A percentile compares a stretch with the other conserved stretches of the same genome.
Evolutionary conservation across 768 basidiomycete species (phyloP).

Genomic region (Hemileccinum impolitum): DNA sequence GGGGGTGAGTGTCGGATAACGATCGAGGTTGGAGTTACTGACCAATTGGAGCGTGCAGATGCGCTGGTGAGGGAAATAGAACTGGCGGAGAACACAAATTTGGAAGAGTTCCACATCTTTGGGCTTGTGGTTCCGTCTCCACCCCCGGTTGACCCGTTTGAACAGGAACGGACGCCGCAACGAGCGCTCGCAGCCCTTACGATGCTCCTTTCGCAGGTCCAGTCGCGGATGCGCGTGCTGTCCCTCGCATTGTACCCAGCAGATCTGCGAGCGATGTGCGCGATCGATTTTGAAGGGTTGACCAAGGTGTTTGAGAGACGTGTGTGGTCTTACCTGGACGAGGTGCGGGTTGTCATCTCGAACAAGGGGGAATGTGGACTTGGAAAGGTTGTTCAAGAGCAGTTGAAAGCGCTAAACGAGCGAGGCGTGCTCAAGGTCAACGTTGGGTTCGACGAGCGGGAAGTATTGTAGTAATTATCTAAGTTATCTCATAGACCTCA

Average conservation of each 20-base stretch:
- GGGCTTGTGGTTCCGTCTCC: slow-evolving; percentile 31
- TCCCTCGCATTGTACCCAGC: slow-evolving; percentile 32
- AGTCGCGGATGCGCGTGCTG: slow-evolving; percentile 28
- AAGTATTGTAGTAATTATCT: slow-evolving; percentile 27
- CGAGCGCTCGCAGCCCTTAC: slow-evolving; percentile 24
- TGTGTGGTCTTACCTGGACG: slow-evolving; percentile 22
- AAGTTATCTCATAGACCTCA: not conserved
- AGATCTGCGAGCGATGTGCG: slow-evolving; percentile 26
- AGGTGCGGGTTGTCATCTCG: slow-evolving; percentile 29
- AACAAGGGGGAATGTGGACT: slow-evolving; percentile 29
- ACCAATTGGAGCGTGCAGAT: slow-evolving; percentile 14
- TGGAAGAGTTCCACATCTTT: slow-evolving; percentile 32
- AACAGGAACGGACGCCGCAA: slow-evolving; percentile 6
- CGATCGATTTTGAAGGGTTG: slow-evolving; percentile 31
- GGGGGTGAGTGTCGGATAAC: slow-evolving; percentile 23
- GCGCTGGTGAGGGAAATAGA: slow-evolving; percentile 25
- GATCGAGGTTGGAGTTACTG: not conserved
- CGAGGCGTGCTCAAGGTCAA: slow-evolving; percentile 28
- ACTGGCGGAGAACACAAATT: slow-evolving; percentile 22
- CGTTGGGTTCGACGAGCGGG: slow-evolving; percentile 32
- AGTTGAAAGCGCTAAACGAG: slow-evolving; percentile 17
- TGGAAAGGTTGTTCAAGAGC: slow-evolving; percentile 23
- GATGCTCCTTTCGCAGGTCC: slow-evolving; percentile 24
- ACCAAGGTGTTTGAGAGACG: slow-evolving; percentile 19
- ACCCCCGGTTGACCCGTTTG: slow-evolving; percentile 23